phyloP scores from a whole-genome alignment of 1,284 basidiomycete species.

The Schizophyllum commune region DNA sequence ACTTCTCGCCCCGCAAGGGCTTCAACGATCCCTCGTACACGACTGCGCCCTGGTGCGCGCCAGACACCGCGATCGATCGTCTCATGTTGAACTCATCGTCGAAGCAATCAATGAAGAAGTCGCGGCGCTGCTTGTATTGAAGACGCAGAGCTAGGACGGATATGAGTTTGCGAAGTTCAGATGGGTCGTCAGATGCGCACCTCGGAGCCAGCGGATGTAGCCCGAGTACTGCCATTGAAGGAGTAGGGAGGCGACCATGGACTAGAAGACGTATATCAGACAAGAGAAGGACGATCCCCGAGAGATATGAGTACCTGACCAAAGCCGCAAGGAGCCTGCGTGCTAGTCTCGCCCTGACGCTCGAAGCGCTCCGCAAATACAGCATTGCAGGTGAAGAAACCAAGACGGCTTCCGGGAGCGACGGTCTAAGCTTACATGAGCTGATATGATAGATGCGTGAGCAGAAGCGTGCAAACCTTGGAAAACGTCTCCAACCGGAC shows the following conservation, averaged over 20 bases:
- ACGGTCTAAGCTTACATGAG: conserved; percentile 44
- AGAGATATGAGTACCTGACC: conserved; percentile 35
- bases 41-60: conserved; percentile 27
- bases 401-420: conserved; percentile 70
- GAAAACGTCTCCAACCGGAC: conserved; percentile 77
- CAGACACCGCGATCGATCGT: conserved; percentile 19
- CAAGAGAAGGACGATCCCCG: not conserved
- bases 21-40: conserved; percentile 37
- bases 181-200: conserved; percentile 13
- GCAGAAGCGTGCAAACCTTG: conserved; percentile 38
- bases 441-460: not conserved
- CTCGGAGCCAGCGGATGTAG: conserved; percentile 71
- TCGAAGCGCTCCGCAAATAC: conserved; percentile 70
- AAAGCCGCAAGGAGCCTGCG: conserved; percentile 72
- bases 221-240: conserved; percentile 63
- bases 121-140: conserved; percentile 51
- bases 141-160: conserved; percentile 35
- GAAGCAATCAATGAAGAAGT: conserved; percentile 53
- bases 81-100: conserved; percentile 44
- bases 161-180: not conserved
- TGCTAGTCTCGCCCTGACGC: conserved; percentile 63
- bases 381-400: conserved; percentile 73
- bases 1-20: conserved; percentile 34
- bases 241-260: conserved; percentile 56
- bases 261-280: conserved; percentile 19